Base-by-base conservation (phyloP, 208 protist species). In the Leishmania turanica region DNA sequence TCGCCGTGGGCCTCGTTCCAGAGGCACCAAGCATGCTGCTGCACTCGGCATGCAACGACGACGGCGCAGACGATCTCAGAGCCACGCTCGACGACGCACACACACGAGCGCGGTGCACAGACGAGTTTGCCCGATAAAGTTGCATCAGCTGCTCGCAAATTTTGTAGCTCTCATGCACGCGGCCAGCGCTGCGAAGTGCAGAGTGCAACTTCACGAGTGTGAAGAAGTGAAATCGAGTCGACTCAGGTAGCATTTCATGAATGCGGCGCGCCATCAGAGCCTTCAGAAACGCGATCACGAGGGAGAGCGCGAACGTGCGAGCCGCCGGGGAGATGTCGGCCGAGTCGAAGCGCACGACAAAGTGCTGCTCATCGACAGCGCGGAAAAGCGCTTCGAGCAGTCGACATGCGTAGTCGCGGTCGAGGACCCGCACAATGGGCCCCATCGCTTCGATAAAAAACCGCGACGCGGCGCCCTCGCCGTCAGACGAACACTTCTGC, bases 251-350 rank as follows among this genome's bases (percentile, higher is more conserved):
- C 65, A 91, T 65, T 60, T 88, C 82, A 56, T 83, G 82, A 47
- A 91, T 79, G 68, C 85, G 78, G 21, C 89, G 76, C 78, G 85
- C 89, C 72, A 95, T 79, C 42, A 95, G 78, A 69, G 88, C 89
- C 81, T 96, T 96, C 65, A 95, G 71, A 79, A 95, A 95, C 56
- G 87, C 89, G 56, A 95, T 88, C 60, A 95, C 86, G 8, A 96
- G 58, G 51, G 53, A 27, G 27, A 84, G 78, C 19, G 79, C 73
- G 24, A 88, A 71, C 17, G 31, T 24, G 31, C 71, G 69, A 11
- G 81, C 75, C 5, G 60, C 73, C 21, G 83, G 71, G 7, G 82
- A 77, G 7, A 81, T 66, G 60, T 87, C 78, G 37, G 53, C 60
- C 19, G 77, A 79, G 70, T 83, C 80, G 27, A 90, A 87, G 64